Evolutionary conservation across 2,329 filamentous ascomycete genomes (phyloP), one percentile per base, ranked within the genome.

Genomic region (Teratosphaeria pseudoeucalypti): DNA sequence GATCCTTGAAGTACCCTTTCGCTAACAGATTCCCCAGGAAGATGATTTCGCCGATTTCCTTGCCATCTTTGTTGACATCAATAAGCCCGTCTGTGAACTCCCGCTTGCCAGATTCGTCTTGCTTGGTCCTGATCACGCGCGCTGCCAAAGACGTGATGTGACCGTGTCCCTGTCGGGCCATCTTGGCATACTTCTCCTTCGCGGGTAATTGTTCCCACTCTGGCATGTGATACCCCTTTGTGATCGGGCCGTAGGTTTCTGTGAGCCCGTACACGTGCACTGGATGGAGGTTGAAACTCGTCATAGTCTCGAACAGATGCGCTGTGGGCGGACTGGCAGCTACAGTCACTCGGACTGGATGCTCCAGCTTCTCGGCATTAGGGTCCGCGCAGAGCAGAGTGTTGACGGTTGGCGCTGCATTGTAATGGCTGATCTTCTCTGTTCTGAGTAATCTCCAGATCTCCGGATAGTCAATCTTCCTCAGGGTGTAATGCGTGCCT

Each of bases 221-320:
- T 0, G 91, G 90, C 76, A 97, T 82, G 59, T 87, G 80, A 69
- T 99, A 99, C 10, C 92, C 90, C 73, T 95, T 96, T 1, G 92
- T 97, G 61, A 96, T 92, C 10, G 94, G 94, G 0, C 94, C 94
- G 69, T 97, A 97, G 0, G 92, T 97, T 76, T 97, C 86, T 1
- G 85, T 87, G 67, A 87, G 70, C 47, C 94, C 94, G 72, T 99
- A 99, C 7, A 95, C 91, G 72, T 99, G 94, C 0, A 96, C 90
- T 0, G 94, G 94, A 26, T 87, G 82, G 7, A 99, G 81, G 70
- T 99, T 99, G 7, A 97, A 78, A 4, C 78, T 77, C 60, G 86
- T 88, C 94, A 99, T 99, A 71, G 91, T 86, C 75, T 96, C 87
- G 71, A 99, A 96, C 1, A 99, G 82, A 73, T 94, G 88, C 1